Conservation (phyloP, 2,329 filamentous ascomycete species). For the Alternaria sp. region DNA sequence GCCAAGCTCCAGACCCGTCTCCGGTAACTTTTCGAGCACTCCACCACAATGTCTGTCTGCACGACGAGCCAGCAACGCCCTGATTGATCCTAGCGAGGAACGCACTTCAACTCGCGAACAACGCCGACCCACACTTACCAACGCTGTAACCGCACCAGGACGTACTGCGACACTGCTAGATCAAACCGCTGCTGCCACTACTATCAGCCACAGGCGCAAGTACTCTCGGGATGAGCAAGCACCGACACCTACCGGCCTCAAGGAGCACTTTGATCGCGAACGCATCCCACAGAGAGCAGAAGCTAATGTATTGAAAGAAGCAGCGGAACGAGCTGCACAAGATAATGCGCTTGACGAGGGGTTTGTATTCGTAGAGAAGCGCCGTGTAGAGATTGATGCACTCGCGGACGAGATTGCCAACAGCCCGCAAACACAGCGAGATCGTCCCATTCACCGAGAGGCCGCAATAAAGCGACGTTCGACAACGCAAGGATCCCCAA, state of each 20-base stretch:
- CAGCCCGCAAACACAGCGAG: conserved; percentile 68
- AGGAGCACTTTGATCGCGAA: conserved; percentile 58
- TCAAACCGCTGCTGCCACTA: conserved; percentile 44
- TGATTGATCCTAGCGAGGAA: conserved; percentile 45
- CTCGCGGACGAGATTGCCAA: conserved; percentile 94
- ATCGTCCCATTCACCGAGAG: conserved; percentile 61
- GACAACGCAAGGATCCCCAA: conserved; percentile 77
- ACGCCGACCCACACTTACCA: conserved; percentile 56
- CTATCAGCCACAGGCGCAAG: conserved; percentile 67
- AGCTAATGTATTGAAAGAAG: conserved; percentile 53
- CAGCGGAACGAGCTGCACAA: conserved; percentile 74
- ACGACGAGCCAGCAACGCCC: conserved; percentile 48
- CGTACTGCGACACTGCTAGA: conserved; percentile 52
- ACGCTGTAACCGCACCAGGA: conserved; percentile 57
- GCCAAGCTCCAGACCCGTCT: conserved; percentile 44
- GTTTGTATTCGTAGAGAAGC: conserved; percentile 95
- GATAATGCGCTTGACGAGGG: conserved; percentile 92
- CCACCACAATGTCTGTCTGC: conserved; percentile 35
- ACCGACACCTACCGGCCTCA: conserved; percentile 58
- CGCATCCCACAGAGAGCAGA: conserved; percentile 53
- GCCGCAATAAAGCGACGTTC: conserved; percentile 75
- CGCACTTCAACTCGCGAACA: conserved; percentile 51
- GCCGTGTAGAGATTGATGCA: conserved; percentile 94
- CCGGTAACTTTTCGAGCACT: conserved; percentile 39
- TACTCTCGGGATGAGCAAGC: conserved; percentile 60